phyloP scores from a whole-genome alignment of 1,139 yeast genomes.

The Lodderomyces jiufengensis region DNA sequence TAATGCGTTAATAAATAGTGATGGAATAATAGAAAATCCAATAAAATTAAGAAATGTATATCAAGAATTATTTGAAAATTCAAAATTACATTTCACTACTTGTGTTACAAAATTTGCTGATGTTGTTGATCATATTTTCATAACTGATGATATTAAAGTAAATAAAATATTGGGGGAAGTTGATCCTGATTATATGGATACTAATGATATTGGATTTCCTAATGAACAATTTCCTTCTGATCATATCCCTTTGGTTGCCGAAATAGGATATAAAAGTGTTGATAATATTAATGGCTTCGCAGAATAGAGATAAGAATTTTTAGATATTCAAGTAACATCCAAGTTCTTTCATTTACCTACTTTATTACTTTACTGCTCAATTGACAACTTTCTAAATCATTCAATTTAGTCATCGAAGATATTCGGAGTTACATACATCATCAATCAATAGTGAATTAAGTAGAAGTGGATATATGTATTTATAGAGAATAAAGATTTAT shows the following conservation, averaged over 20 bases:
- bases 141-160: slow-evolving; percentile 27
- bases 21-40: slow-evolving; percentile 19
- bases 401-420: no score
- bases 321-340: no score
- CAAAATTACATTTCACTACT: slow-evolving; percentile 42
- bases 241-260: slow-evolving; percentile 34
- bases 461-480: no score
- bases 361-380: no score
- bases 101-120: slow-evolving; percentile 48
- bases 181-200: slow-evolving; percentile 16
- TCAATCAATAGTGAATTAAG: no score
- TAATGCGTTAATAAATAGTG: slow-evolving; percentile 18
- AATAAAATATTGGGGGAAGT: slow-evolving; percentile 21
- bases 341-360: no score
- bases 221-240: slow-evolving; percentile 42
- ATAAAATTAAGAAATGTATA: slow-evolving; percentile 21
- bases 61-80: slow-evolving; percentile 15
- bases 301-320: no score
- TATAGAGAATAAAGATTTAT: no score
- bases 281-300: no score
- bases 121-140: slow-evolving; percentile 60
- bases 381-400: no score
- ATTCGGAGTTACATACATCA: no score
- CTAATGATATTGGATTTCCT: slow-evolving; percentile 32
- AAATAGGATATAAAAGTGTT: slow-evolving; percentile 10